Evolutionary conservation across 768 basidiomycete genomes (phyloP), one percentile per base, ranked within the genome.

Genomic region (Pisolithus microcarpus): DNA sequence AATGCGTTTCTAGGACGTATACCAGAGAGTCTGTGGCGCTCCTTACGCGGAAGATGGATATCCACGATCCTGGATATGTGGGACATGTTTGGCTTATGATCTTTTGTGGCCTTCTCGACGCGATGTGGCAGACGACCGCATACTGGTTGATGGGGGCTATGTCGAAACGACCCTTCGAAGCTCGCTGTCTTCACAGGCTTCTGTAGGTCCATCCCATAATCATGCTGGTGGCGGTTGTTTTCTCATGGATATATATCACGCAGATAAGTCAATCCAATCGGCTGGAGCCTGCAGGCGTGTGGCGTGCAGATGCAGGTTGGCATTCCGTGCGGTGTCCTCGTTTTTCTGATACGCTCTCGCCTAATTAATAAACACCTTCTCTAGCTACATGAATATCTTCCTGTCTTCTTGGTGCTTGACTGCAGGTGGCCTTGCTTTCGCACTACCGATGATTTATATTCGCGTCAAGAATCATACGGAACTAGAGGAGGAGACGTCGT

Each of bases 131-230:
- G 64, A 89, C 85, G 1, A 80, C 81, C 0, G 80, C 82, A 5
- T 88, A 89, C 64, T 88, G 86, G 85, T 71, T 87, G 58, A 84
- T 88, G 78, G 88, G 88, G 38, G 84, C 85, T 11, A 87, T 92
- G 83, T 87, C 85, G n/a, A 19, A 90, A 91, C 57, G 82, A 90
- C 64, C 80, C 85, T 7, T 78, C 75, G 1, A 88, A 87, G 62
- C 78, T 91, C 19, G 88, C 88, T 0, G 77, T 88, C 61, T 84
- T 91, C 59, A 72, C 82, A 15, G 90, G 89, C 38, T 87, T 91
- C 60, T 91, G 87, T 90, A 62, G 58, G 85, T 75, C 8, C 15
- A 31, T 30, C 39, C 30, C 45, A 50, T 39, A 18, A 26, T 46
- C 42, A 51, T 15, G 11, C 16, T 19, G 18, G 23, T 23, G 19